Percentiles rank a stretch among this genome's conserved stretches.
phyloP scores from a whole-genome alignment of 2,329 filamentous ascomycete species.

The Aspergillus pseudoviridinutans region DNA sequence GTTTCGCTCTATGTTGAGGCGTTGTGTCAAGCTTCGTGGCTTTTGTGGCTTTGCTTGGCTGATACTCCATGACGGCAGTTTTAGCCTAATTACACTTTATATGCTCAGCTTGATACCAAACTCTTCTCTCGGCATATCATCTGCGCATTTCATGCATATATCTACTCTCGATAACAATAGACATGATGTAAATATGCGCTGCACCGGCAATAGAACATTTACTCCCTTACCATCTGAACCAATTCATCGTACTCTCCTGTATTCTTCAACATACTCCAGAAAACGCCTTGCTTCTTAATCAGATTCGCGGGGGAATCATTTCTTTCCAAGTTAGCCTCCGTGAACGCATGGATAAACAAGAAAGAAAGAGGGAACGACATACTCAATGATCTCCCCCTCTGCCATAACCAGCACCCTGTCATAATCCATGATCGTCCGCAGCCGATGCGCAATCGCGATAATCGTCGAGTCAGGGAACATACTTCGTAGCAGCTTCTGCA shows the following conservation, averaged over 20 bases:
- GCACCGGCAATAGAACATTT: background rate
- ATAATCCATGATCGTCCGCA: constrained; percentile 62
- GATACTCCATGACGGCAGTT: background rate
- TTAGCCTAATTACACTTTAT: background rate
- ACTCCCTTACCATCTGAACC: constrained; percentile 13
- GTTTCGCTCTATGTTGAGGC: background rate
- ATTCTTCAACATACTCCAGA: constrained; percentile 24
- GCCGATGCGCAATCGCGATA: constrained; percentile 63
- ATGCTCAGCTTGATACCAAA: too few species aligned
- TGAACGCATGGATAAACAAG: background rate
- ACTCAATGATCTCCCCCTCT: constrained; percentile 52
- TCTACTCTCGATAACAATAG: too few species aligned
- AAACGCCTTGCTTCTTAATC: constrained; percentile 15
- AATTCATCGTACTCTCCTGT: constrained; percentile 26
- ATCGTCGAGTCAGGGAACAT: constrained; percentile 55
- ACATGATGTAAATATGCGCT: background rate
- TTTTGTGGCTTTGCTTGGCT: background rate
- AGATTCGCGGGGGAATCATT: constrained; percentile 20
- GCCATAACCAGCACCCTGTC: constrained; percentile 57
- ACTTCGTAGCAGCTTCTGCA: constrained; percentile 54
- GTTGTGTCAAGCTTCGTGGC: background rate
- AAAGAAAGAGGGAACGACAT: constrained; percentile 10
- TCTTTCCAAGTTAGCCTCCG: constrained; percentile 10
- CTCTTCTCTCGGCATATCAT: too few species aligned
- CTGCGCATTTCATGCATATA: too few species aligned